These are phyloP conservation scores for Nicotiana sylvestris DNA, from an alignment of 257 asterid species.

Conservation along the genomic window DNA sequence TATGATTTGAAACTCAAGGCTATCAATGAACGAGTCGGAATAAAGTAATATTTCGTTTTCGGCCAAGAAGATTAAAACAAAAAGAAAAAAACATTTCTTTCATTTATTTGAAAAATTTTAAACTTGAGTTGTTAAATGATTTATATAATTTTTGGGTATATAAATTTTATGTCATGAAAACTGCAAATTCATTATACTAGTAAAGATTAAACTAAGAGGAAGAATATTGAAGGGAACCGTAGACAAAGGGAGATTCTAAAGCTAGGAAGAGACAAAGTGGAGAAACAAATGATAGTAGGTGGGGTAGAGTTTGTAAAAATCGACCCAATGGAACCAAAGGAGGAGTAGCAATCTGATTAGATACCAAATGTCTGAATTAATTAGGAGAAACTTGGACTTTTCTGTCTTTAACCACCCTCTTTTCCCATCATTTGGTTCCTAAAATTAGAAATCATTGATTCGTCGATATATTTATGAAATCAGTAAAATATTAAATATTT, in stretches of 20 bases:
- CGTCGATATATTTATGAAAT: background rate
- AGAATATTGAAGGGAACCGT: too few species aligned
- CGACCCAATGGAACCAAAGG: background rate
- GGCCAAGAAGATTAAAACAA: background rate
- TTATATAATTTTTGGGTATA: too few species aligned
- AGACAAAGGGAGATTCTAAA: background rate
- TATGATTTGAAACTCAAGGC: background rate
- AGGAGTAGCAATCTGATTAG: slow-evolving; percentile 21
- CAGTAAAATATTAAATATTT: background rate
- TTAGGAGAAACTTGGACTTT: slow-evolving; percentile 13
- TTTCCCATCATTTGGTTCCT: background rate
- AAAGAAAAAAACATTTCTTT: too few species aligned
- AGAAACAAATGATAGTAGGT: background rate
- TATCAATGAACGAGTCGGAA: background rate
- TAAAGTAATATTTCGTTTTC: too few species aligned
- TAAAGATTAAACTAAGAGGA: too few species aligned
- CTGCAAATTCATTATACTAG: too few species aligned
- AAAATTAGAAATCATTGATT: background rate
- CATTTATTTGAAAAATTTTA: too few species aligned
- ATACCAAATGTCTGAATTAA: slow-evolving; percentile 25
- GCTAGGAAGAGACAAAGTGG: background rate
- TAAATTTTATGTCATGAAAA: too few species aligned
- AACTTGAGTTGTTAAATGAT: too few species aligned
- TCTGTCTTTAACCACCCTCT: background rate
- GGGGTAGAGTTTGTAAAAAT: background rate